A percentile compares a stretch with the other conserved stretches of the same genome.
phyloP scores from a whole-genome alignment of 1,284 basidiomycete genomes.

The Lentinula novae-zelandiae region DNA sequence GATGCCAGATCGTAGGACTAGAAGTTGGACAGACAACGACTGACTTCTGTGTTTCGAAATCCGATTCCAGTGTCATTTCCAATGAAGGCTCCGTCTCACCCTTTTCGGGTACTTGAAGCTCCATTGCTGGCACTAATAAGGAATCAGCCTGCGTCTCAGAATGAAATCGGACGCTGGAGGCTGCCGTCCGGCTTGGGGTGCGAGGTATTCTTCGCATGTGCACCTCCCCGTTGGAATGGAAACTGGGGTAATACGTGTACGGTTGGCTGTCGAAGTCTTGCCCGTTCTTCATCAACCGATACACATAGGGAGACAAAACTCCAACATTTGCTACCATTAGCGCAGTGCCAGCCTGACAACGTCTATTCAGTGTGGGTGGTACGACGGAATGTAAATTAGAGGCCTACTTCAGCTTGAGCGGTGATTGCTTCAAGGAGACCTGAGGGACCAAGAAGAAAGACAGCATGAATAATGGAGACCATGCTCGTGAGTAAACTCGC shows the following conservation, averaged over 20 bases:
- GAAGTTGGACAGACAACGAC: background rate
- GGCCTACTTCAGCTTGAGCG: conserved; percentile 14
- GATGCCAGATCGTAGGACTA: background rate
- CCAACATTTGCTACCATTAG: conserved; percentile 14
- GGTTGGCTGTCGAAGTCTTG: conserved; percentile 1
- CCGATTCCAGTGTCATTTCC: background rate
- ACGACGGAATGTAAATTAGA: background rate
- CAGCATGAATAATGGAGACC: conserved; percentile 13
- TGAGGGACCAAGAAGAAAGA: conserved; percentile 13
- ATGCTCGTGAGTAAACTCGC: conserved; percentile 13
- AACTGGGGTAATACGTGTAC: conserved; percentile 1
- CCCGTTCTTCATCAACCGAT: background rate
- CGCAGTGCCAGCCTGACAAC: conserved; percentile 10
- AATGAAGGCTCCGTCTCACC: background rate
- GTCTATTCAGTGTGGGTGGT: background rate
- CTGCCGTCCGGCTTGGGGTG: background rate
- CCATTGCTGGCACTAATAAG: background rate
- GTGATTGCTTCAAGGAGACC: conserved; percentile 15
- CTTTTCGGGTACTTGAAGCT: background rate
- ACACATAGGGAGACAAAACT: conserved; percentile 1
- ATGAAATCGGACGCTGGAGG: background rate
- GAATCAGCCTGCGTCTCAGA: background rate
- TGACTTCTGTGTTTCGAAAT: background rate
- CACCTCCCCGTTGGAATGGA: background rate
- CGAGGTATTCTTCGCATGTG: conserved; percentile 1